A percentile compares a stretch with the other conserved stretches of the same genome.
phyloP scores from a whole-genome alignment of 768 basidiomycete genomes.

The Auricularia sp. region DNA sequence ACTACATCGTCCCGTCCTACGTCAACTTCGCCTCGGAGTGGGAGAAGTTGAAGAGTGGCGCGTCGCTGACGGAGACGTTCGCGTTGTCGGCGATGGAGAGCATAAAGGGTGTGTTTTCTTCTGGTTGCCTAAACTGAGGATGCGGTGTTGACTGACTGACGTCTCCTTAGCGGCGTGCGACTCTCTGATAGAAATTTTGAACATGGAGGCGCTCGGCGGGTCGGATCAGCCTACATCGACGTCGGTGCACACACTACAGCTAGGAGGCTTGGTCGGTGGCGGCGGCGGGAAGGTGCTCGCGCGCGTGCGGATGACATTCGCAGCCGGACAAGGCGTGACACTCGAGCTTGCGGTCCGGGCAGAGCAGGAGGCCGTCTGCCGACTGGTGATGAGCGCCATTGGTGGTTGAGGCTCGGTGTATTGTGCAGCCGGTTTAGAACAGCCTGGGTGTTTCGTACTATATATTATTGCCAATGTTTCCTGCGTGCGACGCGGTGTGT shows the following conservation, averaged over 20 bases:
- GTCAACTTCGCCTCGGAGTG: conserved; percentile 88
- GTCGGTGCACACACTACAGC: conserved; percentile 87
- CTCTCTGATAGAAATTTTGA: conserved; percentile 89
- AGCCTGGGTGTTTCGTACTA: neutral
- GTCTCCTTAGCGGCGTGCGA: conserved; percentile 72
- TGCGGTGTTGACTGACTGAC: conserved; percentile 6
- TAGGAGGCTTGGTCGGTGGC: conserved; percentile 83
- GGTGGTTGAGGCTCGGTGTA: conserved; percentile 34
- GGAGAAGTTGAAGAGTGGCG: conserved; percentile 76
- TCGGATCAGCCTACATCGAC: conserved; percentile 71
- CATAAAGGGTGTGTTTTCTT: conserved; percentile 75
- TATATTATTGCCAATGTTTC: neutral
- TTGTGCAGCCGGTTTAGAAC: neutral
- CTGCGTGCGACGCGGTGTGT: neutral
- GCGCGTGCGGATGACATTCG: conserved; percentile 91
- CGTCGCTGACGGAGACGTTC: conserved; percentile 85
- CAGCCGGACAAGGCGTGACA: conserved; percentile 82
- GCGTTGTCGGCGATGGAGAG: conserved; percentile 85
- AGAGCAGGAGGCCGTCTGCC: conserved; percentile 78
- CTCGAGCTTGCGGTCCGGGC: conserved; percentile 86
- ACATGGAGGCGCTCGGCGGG: conserved; percentile 95
- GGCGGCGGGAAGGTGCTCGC: conserved; percentile 95
- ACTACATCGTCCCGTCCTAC: conserved; percentile 95
- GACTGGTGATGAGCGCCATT: conserved; percentile 85
- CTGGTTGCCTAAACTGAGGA: conserved; percentile 6